Conservation (phyloP, 192 early-diverging fungal species). For the Coemansia erecta region DNA sequence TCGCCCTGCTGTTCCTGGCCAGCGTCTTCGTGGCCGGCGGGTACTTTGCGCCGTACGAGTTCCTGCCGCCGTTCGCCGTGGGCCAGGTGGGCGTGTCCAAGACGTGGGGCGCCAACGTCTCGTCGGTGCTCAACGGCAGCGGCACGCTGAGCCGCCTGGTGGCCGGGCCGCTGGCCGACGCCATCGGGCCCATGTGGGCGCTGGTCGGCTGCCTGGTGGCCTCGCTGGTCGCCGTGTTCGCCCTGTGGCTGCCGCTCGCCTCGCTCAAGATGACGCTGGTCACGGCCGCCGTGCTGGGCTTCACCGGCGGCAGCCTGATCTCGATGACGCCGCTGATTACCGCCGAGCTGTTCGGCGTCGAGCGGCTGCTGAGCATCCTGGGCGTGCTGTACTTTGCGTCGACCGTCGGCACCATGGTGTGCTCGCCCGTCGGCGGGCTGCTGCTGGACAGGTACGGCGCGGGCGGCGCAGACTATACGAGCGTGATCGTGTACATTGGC, state of each 20-base stretch:
- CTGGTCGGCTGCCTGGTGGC: conserved; percentile 8
- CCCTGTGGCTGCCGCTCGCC: conserved; percentile 32
- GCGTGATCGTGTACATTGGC: conserved; percentile 32
- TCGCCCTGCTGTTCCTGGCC: conserved; percentile 23
- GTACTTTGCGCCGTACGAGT: conserved; percentile 31
- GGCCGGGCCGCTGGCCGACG: conserved; percentile 20
- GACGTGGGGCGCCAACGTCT: conserved; percentile 29
- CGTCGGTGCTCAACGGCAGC: conserved; percentile 30
- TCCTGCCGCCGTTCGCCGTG: conserved; percentile 29
- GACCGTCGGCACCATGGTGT: conserved; percentile 17
- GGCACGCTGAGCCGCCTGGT: conserved; percentile 24
- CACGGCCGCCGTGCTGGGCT: conserved; percentile 24
- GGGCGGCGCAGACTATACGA: conserved; percentile 16
- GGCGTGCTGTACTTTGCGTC: conserved; percentile 27
- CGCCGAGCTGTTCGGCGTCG: conserved; percentile 27
- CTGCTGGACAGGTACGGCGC: conserved; percentile 33
- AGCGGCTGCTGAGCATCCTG: conserved; percentile 29
- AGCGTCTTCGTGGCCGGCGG: conserved; percentile 21
- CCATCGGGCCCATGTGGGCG: conserved; percentile 24
- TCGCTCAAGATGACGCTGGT: conserved; percentile 7
- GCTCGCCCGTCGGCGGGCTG: conserved; percentile 21
- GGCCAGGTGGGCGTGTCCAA: neutral
- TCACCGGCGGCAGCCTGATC: conserved; percentile 21
- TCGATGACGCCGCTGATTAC: conserved; percentile 27
- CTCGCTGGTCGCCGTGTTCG: conserved; percentile 14